Conservation (phyloP, 2,329 filamentous ascomycete species). For the Phialocephala subalpina region DNA sequence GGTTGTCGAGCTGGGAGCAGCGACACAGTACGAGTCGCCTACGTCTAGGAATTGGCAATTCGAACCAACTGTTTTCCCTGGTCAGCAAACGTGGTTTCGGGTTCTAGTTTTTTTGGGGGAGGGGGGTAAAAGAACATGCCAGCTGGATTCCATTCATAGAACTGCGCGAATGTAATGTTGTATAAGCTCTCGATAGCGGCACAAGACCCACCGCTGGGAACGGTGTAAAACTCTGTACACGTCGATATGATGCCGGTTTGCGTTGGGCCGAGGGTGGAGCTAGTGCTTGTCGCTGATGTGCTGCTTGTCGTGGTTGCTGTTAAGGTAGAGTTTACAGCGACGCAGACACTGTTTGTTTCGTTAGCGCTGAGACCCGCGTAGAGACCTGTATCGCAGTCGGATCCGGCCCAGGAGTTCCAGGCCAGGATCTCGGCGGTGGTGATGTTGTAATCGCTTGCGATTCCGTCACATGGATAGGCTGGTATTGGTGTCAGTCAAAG, state of each 20-base stretch:
- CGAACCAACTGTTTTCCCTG: no score
- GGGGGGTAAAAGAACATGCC: no score
- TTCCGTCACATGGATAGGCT: not conserved
- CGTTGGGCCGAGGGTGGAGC: not conserved
- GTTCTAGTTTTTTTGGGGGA: no score
- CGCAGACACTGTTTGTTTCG: not conserved
- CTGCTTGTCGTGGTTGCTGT: not conserved
- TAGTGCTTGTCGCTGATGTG: not conserved
- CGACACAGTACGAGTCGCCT: no score
- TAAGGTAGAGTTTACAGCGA: not conserved
- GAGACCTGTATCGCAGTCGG: not conserved
- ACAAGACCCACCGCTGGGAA: not conserved
- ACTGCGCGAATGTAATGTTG: not conserved
- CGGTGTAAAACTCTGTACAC: not conserved
- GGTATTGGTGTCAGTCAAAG: not conserved
- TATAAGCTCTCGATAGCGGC: not conserved
- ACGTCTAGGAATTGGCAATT: no score
- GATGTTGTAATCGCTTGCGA: not conserved
- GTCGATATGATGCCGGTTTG: not conserved
- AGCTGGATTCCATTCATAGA: conserved; percentile 7
- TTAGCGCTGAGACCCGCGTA: not conserved
- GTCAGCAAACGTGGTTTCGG: no score
- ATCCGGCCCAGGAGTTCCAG: not conserved
- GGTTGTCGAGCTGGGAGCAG: no score
- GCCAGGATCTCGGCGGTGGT: not conserved